Evolutionary conservation across 2,329 filamentous ascomycete genomes (phyloP), one percentile per base, ranked within the genome.

Genomic region (Colletotrichum acutatum): DNA sequence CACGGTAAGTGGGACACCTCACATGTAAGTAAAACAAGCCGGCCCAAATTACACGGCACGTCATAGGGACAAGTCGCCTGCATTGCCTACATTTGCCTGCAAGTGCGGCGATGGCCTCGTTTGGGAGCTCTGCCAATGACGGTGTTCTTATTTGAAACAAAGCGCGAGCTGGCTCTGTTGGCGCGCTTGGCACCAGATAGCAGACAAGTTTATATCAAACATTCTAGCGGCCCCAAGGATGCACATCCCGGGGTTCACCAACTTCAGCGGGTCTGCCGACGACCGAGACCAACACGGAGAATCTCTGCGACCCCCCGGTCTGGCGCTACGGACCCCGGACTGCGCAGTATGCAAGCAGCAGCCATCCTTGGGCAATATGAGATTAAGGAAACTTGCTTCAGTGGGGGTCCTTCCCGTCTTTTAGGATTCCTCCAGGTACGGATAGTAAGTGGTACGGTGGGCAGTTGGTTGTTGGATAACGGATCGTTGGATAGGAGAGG

Each of bases 361-460:
- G 19, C 42, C 68, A 62, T 32, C 32, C 54, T 46, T 72, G 63
- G 14, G 24, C 34, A 46, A 26, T 9, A 49, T 34, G 60, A 61
- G 66, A 70, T 72, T 70, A 61, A 65, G 71, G 61, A 56, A 70
- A 57, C 60, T 57, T 65, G 61, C 66, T 57, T 65, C 28, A 30
- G 70, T 70, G 66, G 66, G 60, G 66, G 28, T 30, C 19, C 22
- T 54, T 32, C 11, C 62, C 32, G n/a, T 57, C n/a, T 49, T 14
- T 19, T 3, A n/a, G 9, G 12, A 46, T 19, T n/a, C 7, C 5
- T 26, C 53, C 14, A 52, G 9, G n/a, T 42, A 32, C 24, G 16
- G 60, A 28, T 42, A 54, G 16, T 22, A 49, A 12, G 32, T 24
- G 14, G 14, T 19, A 24, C 30, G 22, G 28, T 49, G 26, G 32